These are phyloP conservation scores for Magnolia sinica DNA, from an alignment of 164 flowering plant genomes.

Conservation along the genomic window DNA sequence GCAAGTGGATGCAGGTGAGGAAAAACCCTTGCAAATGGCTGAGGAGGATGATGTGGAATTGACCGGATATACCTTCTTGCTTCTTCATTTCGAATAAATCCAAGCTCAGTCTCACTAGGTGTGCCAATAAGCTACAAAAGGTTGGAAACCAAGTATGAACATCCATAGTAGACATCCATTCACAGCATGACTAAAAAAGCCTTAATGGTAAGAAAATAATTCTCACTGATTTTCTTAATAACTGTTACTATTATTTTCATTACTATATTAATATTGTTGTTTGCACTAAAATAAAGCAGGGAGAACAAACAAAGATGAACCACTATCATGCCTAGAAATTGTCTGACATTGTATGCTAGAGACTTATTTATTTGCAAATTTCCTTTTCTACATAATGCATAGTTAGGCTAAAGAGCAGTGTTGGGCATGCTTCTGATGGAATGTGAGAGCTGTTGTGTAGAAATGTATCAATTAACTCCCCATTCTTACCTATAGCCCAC, in stretches of 20 bases:
- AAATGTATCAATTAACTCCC: too few relatives aligned
- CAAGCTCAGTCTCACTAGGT: conserved; percentile 83
- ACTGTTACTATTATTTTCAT: neutral
- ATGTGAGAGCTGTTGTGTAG: too few relatives aligned
- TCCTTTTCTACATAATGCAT: neutral
- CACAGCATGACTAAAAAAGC: neutral
- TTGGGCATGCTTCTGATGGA: neutral
- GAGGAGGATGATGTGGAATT: conserved; percentile 57
- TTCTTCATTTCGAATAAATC: conserved; percentile 66
- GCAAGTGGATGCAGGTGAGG: conserved; percentile 79
- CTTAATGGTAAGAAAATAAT: neutral
- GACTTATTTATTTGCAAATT: neutral
- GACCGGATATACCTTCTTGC: conserved; percentile 71
- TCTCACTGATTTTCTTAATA: neutral
- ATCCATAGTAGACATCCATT: conserved; percentile 3
- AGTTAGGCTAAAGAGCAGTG: neutral
- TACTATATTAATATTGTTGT: too few relatives aligned
- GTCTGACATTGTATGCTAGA: neutral
- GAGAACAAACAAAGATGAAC: neutral
- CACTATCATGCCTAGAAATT: neutral
- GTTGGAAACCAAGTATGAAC: conserved; percentile 10
- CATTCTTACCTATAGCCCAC: too few relatives aligned
- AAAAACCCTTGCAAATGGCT: conserved; percentile 44
- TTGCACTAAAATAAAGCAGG: neutral
- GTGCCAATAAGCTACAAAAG: conserved; percentile 75